Evolutionary conservation across 1,284 basidiomycete genomes (phyloP).

Genomic region (Earliella scabrosa): DNA sequence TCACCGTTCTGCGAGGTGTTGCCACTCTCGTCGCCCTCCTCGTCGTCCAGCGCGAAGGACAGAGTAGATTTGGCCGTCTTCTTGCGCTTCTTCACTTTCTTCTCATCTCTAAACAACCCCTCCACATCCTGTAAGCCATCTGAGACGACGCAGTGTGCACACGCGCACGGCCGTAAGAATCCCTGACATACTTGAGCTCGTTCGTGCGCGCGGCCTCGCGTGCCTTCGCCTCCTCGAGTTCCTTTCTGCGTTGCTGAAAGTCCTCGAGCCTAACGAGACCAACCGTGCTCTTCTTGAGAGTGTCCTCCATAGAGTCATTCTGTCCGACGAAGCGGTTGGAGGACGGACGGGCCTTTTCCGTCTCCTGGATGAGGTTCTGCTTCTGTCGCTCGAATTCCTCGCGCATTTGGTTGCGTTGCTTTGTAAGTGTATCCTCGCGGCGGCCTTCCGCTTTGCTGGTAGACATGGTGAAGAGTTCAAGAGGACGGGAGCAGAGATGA

Average conservation of each 20-base stretch:
- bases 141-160: neutral
- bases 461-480: conserved; percentile 50
- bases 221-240: conserved; percentile 91
- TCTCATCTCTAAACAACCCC: conserved; percentile 85
- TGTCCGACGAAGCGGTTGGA: conserved; percentile 91
- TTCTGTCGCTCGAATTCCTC: conserved; percentile 92
- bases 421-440: conserved; percentile 78
- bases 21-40: conserved; percentile 49
- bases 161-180: conserved; percentile 27
- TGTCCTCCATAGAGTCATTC: conserved; percentile 94
- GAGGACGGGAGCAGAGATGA: neutral
- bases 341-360: conserved; percentile 83
- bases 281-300: conserved; percentile 91
- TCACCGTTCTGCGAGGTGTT: conserved; percentile 42
- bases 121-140: conserved; percentile 77
- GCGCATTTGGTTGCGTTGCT: conserved; percentile 81
- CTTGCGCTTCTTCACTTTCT: conserved; percentile 91
- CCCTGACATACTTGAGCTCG: conserved; percentile 80
- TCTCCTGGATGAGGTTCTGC: conserved; percentile 79
- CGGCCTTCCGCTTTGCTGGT: conserved; percentile 73
- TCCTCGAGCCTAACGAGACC: conserved; percentile 94
- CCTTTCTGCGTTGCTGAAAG: conserved; percentile 87
- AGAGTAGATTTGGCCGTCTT: conserved; percentile 82
- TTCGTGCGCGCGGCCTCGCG: conserved; percentile 84
- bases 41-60: conserved; percentile 90